Percentiles rank a stretch among this genome's conserved stretches.
These are phyloP conservation scores for Taphrina communis DNA, from an alignment of 1,139 yeast genomes.

Conservation along the genomic window DNA sequence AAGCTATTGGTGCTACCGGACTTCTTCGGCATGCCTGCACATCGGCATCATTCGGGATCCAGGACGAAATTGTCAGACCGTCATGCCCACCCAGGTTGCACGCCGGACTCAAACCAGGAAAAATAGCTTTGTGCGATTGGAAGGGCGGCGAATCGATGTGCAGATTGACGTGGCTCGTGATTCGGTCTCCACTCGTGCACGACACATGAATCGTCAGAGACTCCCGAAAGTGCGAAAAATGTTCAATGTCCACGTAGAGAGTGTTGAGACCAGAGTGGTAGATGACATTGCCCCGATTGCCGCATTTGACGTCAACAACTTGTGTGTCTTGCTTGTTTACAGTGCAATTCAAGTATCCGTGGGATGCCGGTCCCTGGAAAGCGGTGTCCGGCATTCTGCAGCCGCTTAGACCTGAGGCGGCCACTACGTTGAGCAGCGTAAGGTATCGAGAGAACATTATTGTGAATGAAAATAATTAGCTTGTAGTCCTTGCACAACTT, in stretches of 20 bases:
- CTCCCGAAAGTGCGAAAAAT: background rate
- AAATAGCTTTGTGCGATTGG: background rate
- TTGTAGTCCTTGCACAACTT: too few relatives aligned
- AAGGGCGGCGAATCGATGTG: too few relatives aligned
- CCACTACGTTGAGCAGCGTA: background rate
- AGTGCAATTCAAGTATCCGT: background rate
- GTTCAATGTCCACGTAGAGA: background rate
- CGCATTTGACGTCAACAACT: background rate
- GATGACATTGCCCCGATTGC: background rate
- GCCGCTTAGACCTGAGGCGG: background rate
- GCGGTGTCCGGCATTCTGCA: background rate
- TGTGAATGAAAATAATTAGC: too few relatives aligned
- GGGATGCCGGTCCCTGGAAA: background rate
- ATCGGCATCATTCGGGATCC: background rate
- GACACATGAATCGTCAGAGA: background rate
- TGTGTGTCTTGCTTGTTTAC: background rate
- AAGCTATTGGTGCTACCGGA: background rate
- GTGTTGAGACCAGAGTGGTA: background rate
- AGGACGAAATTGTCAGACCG: background rate
- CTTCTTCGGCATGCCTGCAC: background rate
- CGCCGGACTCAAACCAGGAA: background rate
- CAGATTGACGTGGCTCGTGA: too few relatives aligned
- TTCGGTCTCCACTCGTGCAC: too few relatives aligned
- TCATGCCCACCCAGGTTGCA: background rate
- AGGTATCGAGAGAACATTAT: background rate